Evolutionary conservation across 2,329 filamentous ascomycete genomes (phyloP).

Genomic region (Aureobasidium sp.): DNA sequence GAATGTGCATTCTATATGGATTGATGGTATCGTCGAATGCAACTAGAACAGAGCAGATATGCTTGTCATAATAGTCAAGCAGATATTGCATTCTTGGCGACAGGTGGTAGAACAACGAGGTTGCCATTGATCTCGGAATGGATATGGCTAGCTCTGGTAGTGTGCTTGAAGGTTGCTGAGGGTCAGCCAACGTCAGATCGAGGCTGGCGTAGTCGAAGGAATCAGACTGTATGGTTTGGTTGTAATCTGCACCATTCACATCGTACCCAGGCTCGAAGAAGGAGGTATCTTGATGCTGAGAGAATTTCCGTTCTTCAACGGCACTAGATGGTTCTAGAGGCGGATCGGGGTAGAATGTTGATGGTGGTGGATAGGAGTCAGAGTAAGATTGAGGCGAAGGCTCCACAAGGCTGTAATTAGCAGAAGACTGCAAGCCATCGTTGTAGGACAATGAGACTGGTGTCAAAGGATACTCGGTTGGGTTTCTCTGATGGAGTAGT

Average conservation of each 20-base stretch:
- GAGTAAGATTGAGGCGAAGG: neutral
- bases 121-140: slow-evolving; percentile 27
- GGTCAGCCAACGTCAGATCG: neutral
- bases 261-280: neutral
- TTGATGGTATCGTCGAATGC: slow-evolving; percentile 82
- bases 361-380: neutral
- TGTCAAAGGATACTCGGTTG: neutral
- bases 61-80: slow-evolving; percentile 88
- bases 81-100: slow-evolving; percentile 78
- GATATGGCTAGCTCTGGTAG: slow-evolving; percentile 17
- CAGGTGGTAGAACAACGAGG: slow-evolving; percentile 46
- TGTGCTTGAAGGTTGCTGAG: neutral
- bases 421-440: neutral
- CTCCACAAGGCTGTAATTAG: neutral
- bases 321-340: neutral
- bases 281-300: neutral
- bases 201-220: slow-evolving; percentile 4
- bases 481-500: neutral
- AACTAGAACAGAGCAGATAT: slow-evolving; percentile 86
- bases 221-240: slow-evolving; percentile 10
- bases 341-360: neutral
- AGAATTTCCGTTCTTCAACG: neutral
- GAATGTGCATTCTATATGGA: slow-evolving; percentile 76
- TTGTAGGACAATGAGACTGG: slow-evolving; percentile 1
- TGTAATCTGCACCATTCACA: neutral